Conservation (phyloP, 768 basidiomycete genomes). For the Lentinula sp. region DNA sequence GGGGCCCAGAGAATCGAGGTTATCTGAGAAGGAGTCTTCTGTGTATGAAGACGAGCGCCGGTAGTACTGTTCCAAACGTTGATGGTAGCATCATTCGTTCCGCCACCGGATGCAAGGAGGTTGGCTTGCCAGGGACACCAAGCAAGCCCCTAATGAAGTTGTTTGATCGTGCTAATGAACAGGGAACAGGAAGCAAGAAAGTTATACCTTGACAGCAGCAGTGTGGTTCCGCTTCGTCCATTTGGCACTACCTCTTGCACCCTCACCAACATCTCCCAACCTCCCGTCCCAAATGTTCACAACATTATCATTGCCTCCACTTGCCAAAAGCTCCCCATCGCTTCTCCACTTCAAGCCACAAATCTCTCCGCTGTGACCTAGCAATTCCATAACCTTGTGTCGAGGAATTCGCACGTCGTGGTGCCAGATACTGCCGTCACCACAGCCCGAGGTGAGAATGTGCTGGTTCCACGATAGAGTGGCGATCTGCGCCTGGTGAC, state of each 20-base stretch:
- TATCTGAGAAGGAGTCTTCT: constrained; percentile 85
- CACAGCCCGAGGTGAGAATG: constrained; percentile 81
- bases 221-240: constrained; percentile 92
- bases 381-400: constrained; percentile 86
- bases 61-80: constrained; percentile 92
- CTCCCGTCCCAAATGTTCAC: constrained; percentile 97
- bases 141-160: constrained; percentile 66
- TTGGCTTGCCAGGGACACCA: constrained; percentile 98
- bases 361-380: constrained; percentile 89
- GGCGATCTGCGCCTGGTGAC: constrained; percentile 81
- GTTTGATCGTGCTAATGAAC: background rate
- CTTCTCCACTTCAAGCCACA: constrained; percentile 87
- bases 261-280: constrained; percentile 49
- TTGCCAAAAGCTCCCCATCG: constrained; percentile 87
- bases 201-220: constrained; percentile 67
- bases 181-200: constrained; percentile 1
- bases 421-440: constrained; percentile 94
- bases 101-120: constrained; percentile 89
- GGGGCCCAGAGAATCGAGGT: constrained; percentile 87
- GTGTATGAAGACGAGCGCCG: constrained; percentile 83
- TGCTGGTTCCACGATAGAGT: constrained; percentile 85
- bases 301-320: constrained; percentile 96
- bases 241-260: constrained; percentile 59
- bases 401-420: constrained; percentile 87
- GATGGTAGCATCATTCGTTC: constrained; percentile 88